A percentile compares a stretch with the other conserved stretches of the same genome.
Conservation (phyloP, 306 rosid species). For the Begonia loranthoides region DNA sequence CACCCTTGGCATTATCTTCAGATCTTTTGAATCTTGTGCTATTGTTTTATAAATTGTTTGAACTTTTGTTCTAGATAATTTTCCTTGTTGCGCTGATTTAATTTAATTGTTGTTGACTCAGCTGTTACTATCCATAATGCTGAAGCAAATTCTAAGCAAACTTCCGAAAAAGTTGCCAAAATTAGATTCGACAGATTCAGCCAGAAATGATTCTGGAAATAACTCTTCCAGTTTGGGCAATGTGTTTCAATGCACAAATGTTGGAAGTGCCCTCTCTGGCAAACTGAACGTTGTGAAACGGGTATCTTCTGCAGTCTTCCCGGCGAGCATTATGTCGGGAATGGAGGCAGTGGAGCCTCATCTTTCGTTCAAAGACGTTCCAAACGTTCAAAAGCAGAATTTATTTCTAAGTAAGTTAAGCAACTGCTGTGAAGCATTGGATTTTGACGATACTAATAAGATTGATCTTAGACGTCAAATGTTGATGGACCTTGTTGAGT, state of each 20-base stretch:
- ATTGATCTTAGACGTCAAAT: conserved; percentile 80
- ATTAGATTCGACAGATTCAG: conserved; percentile 49
- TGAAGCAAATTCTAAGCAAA: conserved; percentile 85
- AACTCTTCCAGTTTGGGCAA: conserved; percentile 45
- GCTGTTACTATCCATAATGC: conserved; percentile 32
- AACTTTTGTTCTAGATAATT: no score
- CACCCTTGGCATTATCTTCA: no score
- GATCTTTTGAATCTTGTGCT: no score
- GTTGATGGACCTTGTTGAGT: conserved; percentile 74
- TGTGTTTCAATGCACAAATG: conserved; percentile 91
- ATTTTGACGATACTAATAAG: conserved; percentile 53
- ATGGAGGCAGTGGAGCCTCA: conserved; percentile 80
- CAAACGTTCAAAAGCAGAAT: conserved; percentile 78
- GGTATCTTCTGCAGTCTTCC: conserved; percentile 94
- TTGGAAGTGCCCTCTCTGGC: conserved; percentile 86
- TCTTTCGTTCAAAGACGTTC: conserved; percentile 84
- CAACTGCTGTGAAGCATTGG: conserved; percentile 65
- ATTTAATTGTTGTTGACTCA: no score
- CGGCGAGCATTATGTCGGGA: conserved; percentile 67
- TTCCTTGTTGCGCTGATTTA: no score
- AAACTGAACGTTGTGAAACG: conserved; percentile 89
- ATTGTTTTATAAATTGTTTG: no score
- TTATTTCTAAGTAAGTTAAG: conserved; percentile 80
- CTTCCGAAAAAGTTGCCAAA: conserved; percentile 74
- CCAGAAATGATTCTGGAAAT: conserved; percentile 54